Conservation (phyloP, 1,139 yeast species). For the Hemisphaericaspora subhashii region DNA sequence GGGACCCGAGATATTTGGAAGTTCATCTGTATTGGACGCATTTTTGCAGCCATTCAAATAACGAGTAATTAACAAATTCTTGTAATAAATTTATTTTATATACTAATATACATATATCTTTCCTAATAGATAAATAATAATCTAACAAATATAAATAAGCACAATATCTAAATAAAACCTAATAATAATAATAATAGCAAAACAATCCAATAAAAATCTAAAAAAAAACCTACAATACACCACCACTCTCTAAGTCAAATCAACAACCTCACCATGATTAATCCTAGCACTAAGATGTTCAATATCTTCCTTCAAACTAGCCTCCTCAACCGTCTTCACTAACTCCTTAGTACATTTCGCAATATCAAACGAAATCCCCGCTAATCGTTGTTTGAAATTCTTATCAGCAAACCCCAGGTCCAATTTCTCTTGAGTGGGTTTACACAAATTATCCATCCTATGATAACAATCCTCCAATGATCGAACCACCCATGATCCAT, state of each 20-base stretch:
- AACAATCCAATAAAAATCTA: conserved; percentile 7
- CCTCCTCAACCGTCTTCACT: conserved; percentile 94
- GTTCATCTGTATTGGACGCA: too few species aligned
- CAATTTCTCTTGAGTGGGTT: conserved; percentile 44
- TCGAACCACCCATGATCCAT: conserved; percentile 88
- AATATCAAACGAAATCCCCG: conserved; percentile 94
- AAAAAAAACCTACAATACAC: neutral
- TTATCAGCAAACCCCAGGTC: conserved; percentile 80
- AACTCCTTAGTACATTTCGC: conserved; percentile 95
- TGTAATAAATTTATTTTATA: too few species aligned
- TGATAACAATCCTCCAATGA: conserved; percentile 82
- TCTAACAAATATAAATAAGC: too few species aligned
- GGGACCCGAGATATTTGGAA: too few species aligned
- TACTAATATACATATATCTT: too few species aligned
- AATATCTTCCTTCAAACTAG: conserved; percentile 80
- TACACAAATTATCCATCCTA: conserved; percentile 69
- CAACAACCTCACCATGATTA: conserved; percentile 29
- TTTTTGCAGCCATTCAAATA: too few species aligned
- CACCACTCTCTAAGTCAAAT: conserved; percentile 25
- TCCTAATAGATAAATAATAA: too few species aligned
- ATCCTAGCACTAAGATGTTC: conserved; percentile 50
- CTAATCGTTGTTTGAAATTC: conserved; percentile 86
- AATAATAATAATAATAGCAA: conserved; percentile 2
- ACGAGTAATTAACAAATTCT: too few species aligned
- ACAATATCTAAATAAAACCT: too few species aligned